Base-by-base conservation (phyloP, 805 yeast species). In the Suhomyces kilbournensis region DNA sequence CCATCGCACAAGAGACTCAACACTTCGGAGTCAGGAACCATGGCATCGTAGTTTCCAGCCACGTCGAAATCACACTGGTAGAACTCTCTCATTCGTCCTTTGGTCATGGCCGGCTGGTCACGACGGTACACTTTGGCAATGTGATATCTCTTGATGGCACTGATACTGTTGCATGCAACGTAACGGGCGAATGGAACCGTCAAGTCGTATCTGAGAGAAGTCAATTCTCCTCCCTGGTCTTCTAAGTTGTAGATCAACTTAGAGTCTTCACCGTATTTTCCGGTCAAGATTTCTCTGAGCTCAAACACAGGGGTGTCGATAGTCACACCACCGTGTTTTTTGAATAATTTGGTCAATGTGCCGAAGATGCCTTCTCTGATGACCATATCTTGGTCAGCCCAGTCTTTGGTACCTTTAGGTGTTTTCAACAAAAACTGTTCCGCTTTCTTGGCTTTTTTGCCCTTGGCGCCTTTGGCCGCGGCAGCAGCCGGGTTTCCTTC, bases 101-200 rank as follows among this genome's bases (percentile, higher is more conserved):
- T 94, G 48, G 98, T 93, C 99, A 94, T 94, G 7, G 99, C 99
- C 4, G 99, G 99, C 74, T 94, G 99, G 69, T 94, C 99, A 74
- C 99, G 88, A 77, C 99, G 85, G 75, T 94, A 94, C 50, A 94
- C 99, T 71, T 94, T 94, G 61, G 99, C 99, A 58, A 94, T 90
- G 74, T 94, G 99, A 69, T 84, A 94, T 67, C 99, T 82, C 75
- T 94, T 94, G 72, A 94, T 93, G 65, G 78, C 82, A 61, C 90
- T 86, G 55, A 94, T 82, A 63, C 89, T 90, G 76, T 94, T 94
- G 90, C 90, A 88, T 17, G 99, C 99, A 51, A 93, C 96, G 65
- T 81, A 94, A 67, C 99, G 83, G 12, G 99, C 99, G 75, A 94
- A 94, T 51, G 99, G 99, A 42, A 94, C 99, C 0, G 99, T 94